phyloP scores from a whole-genome alignment of 2,329 filamentous ascomycete genomes.

The Conoideocrella luteorostrata region DNA sequence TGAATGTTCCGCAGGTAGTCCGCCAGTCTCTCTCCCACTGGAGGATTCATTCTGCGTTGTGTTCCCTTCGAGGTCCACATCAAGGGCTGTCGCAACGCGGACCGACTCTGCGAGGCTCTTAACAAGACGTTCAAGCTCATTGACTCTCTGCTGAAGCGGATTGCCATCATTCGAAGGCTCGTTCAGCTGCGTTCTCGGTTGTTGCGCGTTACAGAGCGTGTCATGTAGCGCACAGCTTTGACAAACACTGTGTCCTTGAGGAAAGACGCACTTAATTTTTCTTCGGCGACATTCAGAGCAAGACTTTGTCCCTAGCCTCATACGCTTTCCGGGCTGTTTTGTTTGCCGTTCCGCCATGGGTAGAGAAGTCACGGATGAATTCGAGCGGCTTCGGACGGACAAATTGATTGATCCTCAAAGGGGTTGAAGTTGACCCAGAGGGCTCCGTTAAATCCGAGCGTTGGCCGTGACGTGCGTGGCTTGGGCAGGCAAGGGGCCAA shows the following conservation, averaged over 20 bases:
- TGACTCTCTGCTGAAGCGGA: conserved; percentile 13
- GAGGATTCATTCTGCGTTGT: no score
- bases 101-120: background rate
- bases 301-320: conserved; percentile 26
- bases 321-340: conserved; percentile 16
- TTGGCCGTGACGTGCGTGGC: no score
- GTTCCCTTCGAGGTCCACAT: no score
- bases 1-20: background rate
- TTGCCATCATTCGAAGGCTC: conserved; percentile 3
- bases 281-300: conserved; percentile 39
- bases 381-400: background rate
- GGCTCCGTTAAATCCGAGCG: no score
- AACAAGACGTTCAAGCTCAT: conserved; percentile 21
- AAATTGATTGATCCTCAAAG: background rate
- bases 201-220: conserved; percentile 38
- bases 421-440: background rate
- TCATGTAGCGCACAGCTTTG: conserved; percentile 38
- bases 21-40: background rate
- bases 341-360: conserved; percentile 7
- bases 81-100: background rate
- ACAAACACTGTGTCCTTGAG: conserved; percentile 30
- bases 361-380: background rate
- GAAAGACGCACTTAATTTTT: conserved; percentile 42
- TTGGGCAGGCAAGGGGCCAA: no score
- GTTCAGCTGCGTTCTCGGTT: conserved; percentile 13